Evolutionary conservation across 148 eudicot genomes (phyloP), one percentile per base, ranked within the genome.

Genomic region (Camellia lanceoleosa): DNA sequence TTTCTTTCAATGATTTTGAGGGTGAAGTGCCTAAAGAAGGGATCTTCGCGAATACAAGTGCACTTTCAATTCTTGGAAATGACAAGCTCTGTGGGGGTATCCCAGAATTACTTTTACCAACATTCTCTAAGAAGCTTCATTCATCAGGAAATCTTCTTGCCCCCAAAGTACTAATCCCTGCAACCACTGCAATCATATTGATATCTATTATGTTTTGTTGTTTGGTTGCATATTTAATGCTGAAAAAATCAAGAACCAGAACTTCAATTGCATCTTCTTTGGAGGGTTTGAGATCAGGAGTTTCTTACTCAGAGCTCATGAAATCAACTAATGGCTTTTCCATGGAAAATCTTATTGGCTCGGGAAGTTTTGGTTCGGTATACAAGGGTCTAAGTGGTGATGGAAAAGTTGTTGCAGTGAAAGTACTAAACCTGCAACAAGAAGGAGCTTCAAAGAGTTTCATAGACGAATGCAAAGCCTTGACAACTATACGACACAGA

Each of bases 31-130:
- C 90, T 51, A 76, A 18, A 0, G 23, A 2, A 51, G 90, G 90
- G 41, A 82, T 84, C 5, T 88, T 85, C 51, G 5, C 44, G 15
- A 88, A 88, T 71, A 19, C 69, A 30, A 80, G 70, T 58, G 83
- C 83, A 16, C 6, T 86, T 18, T 72, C 78, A 20, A n/a, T 86
- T 2, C 63, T 12, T 2, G 86, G 87, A 46, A 88, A 88, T 30
- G 55, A 5, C 6, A 77, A 74, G 44, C 77, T 88, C 66, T 89
- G 82, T 82, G 89, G 87, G 47, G 91, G 85, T 58, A 70, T 85
- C 38, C 52, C 42, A 15, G 73, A 75, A 62, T 70, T 89, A 12
- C 72, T 76, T 54, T 70, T 89, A 62, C 88, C 83, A 8, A 72
- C n/a, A 47, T 89, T 88, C 83, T 11, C 49, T 10, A 16, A 30